phyloP scores from a whole-genome alignment of 306 rosid species.

The Astragalus membranaceus region DNA sequence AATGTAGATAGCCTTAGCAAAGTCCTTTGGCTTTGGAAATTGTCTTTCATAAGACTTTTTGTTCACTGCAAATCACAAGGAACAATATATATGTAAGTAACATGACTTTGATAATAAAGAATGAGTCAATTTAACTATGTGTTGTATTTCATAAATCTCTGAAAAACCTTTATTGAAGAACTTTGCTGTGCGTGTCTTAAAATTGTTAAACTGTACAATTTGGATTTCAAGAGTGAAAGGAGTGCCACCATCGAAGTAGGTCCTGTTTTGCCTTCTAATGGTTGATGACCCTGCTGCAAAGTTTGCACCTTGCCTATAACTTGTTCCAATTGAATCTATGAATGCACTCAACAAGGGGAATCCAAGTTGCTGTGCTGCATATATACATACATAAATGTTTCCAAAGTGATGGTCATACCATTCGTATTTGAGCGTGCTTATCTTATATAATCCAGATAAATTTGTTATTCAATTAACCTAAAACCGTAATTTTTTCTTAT shows the following conservation, averaged over 20 bases:
- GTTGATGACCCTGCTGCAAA: slow-evolving; percentile 82
- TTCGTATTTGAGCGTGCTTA: no score
- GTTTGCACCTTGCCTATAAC: slow-evolving; percentile 69
- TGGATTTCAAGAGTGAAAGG: slow-evolving; percentile 41
- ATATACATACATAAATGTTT: background rate
- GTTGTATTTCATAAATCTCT: background rate
- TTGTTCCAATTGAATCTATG: slow-evolving; percentile 66
- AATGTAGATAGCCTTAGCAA: slow-evolving; percentile 59
- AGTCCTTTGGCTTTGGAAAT: slow-evolving; percentile 59
- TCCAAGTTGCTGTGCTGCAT: slow-evolving; percentile 50
- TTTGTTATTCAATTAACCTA: no score
- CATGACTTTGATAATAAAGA: background rate
- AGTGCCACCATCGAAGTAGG: slow-evolving; percentile 46
- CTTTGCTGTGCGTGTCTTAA: slow-evolving; percentile 33
- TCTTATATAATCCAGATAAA: no score
- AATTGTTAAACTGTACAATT: no score
- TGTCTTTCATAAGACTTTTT: slow-evolving; percentile 12
- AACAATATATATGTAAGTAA: background rate
- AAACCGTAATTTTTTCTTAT: no score
- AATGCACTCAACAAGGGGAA: slow-evolving; percentile 54
- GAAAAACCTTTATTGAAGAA: slow-evolving; percentile 36
- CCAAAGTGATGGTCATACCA: no score
- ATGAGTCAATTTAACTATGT: background rate
- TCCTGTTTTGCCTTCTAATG: slow-evolving; percentile 44
- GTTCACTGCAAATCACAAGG: slow-evolving; percentile 15